Evolutionary conservation across 2,329 filamentous ascomycete genomes (phyloP).

Genomic region (Aspergillus tubingensis): DNA sequence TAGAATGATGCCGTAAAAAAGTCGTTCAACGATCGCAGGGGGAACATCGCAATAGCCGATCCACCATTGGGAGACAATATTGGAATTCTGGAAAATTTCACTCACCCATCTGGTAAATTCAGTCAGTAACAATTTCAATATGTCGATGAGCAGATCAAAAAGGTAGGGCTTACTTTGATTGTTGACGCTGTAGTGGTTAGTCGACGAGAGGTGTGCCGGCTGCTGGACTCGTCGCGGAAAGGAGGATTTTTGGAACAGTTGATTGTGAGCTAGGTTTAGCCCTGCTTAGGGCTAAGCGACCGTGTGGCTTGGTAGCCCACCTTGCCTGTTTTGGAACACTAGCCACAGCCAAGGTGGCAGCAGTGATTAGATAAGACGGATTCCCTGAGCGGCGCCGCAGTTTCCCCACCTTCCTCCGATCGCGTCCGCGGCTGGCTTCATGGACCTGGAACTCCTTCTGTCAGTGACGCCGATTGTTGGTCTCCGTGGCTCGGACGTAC

Average conservation of each 20-base stretch:
- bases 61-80: constrained; percentile 31
- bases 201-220: constrained; percentile 40
- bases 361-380: constrained; percentile 9
- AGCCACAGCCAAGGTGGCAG: constrained; percentile 20
- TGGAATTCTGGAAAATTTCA: constrained; percentile 31
- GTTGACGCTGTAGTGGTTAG: constrained; percentile 53
- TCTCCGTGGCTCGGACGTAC: neutral
- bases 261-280: constrained; percentile 44
- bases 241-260: constrained; percentile 44
- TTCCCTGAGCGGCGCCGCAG: constrained; percentile 12
- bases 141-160: constrained; percentile 19
- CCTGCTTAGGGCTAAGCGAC: constrained; percentile 48
- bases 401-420: constrained; percentile 20
- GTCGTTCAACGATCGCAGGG: constrained; percentile 31
- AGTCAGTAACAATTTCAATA: constrained; percentile 29
- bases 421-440: neutral
- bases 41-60: constrained; percentile 29
- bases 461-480: neutral
- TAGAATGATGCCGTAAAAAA: constrained; percentile 8
- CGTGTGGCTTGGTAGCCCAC: constrained; percentile 25
- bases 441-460: neutral
- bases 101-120: constrained; percentile 62
- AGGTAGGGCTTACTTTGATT: constrained; percentile 49
- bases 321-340: constrained; percentile 29
- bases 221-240: constrained; percentile 40